Evolutionary conservation across 805 yeast species (phyloP).

Genomic region (Grigorovia humatica): DNA sequence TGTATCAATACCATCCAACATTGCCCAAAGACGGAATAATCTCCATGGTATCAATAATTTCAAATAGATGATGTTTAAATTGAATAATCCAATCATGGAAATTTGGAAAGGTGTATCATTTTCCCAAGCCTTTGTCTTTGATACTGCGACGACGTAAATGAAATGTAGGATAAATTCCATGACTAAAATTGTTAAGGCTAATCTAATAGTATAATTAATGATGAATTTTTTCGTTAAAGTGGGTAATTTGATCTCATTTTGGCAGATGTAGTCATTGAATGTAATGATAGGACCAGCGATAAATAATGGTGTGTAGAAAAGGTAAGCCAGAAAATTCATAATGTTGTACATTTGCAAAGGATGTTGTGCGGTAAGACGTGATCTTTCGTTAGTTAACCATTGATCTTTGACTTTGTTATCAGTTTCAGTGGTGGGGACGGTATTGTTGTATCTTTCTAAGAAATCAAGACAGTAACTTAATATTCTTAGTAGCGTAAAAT

Average conservation of each 20-base stretch:
- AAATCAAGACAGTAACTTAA: slow-evolving; percentile 77
- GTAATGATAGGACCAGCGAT: slow-evolving; percentile 94
- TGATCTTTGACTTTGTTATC: neutral
- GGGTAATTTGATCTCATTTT: slow-evolving; percentile 47
- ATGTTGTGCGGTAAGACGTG: slow-evolving; percentile 54
- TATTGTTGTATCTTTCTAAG: slow-evolving; percentile 31
- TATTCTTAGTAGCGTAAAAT: slow-evolving; percentile 77
- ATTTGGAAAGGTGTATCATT: slow-evolving; percentile 86
- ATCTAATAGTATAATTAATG: slow-evolving; percentile 52
- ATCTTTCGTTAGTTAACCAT: slow-evolving; percentile 42
- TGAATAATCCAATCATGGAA: slow-evolving; percentile 88
- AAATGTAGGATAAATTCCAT: slow-evolving; percentile 87
- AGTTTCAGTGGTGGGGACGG: neutral
- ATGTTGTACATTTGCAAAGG: slow-evolving; percentile 50
- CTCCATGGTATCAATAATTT: slow-evolving; percentile 94
- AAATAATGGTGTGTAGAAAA: slow-evolving; percentile 78
- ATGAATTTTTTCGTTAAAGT: slow-evolving; percentile 49
- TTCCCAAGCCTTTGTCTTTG: slow-evolving; percentile 82
- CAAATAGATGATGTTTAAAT: slow-evolving; percentile 85
- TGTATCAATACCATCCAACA: slow-evolving; percentile 87
- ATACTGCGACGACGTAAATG: slow-evolving; percentile 88
- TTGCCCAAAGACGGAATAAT: slow-evolving; percentile 83
- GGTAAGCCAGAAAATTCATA: slow-evolving; percentile 62
- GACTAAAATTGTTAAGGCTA: slow-evolving; percentile 60
- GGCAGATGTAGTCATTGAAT: slow-evolving; percentile 82